Evolutionary conservation across 2,329 filamentous ascomycete genomes (phyloP), one percentile per base, ranked within the genome.

Genomic region (Exserohilum turcica): DNA sequence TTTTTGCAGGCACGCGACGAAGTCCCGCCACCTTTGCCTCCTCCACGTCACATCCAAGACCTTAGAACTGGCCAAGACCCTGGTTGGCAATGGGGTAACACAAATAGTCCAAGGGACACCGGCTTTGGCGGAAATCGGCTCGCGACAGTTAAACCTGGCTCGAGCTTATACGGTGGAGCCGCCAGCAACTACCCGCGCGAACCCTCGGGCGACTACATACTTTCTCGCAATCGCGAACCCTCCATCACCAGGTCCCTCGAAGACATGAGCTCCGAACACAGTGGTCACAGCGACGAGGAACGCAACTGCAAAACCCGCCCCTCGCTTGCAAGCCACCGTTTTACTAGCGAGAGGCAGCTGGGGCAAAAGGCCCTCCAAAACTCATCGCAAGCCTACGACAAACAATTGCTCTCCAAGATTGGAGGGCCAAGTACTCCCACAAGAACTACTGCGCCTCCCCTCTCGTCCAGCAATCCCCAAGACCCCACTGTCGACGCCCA

Each of bases 21-120:
- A 27, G 77, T 79, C 44, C 86, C 86, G 53, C 86, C 86, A 59
- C 85, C 86, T 43, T 78, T 89, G 64, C 86, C 86, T 63, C 86
- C 86, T 52, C 83, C 86, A 46, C 80, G 79, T 71, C 76, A 80
- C 67, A 81, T 88, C 54, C 77, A 79, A 60, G 82, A 84, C 55
- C 82, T 85, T 59, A 76, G 79, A 62, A 72, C 78, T 57, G 84
- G 84, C 31, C 79, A 82, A 63, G 86, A 88, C 72, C 78, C 82
- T 49, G 85, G 82, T 55, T 88, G 84, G 84, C 77, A 82, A 70
- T 85, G 83, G 79, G 83, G 81, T 57, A 86, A 88, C 74, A 76
- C 77, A 53, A 85, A 87, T 72, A 77, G 78, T 44, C 77, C 77
- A 39, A 78, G 76, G 53, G 73, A 79, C 46, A 70, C 74, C 43